Conservation (phyloP, 192 early-diverging fungal species). For the Helicostylum pulchrum region DNA sequence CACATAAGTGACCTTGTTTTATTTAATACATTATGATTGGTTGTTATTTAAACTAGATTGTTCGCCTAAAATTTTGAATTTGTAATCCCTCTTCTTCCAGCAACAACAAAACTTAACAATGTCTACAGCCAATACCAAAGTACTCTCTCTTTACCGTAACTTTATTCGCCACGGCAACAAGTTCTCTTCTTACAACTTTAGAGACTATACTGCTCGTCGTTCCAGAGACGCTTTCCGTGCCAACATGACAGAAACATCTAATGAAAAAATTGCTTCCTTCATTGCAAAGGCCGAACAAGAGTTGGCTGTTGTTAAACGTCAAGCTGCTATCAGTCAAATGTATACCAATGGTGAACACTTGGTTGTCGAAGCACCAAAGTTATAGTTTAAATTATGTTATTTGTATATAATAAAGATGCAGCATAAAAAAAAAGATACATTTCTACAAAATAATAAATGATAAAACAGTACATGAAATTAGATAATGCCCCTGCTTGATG, state of each 20-base stretch:
- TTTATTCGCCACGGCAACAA: conserved; percentile 70
- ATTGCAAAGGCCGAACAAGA: conserved; percentile 62
- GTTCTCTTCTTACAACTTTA: conserved; percentile 87
- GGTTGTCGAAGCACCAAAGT: conserved; percentile 56
- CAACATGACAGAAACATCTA: conserved; percentile 52
- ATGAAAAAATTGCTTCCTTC: conserved; percentile 48
- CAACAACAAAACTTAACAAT: conserved; percentile 21
- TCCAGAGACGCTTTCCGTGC: conserved; percentile 76
- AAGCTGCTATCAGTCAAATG: conserved; percentile 72
- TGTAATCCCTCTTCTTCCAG: conserved; percentile 9
- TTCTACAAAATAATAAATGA: too few species aligned
- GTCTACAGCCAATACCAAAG: conserved; percentile 46
- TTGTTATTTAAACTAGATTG: too few species aligned
- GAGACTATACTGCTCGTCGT: conserved; percentile 79
- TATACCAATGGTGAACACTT: conserved; percentile 63
- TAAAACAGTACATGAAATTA: too few species aligned
- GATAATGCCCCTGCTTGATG: too few species aligned
- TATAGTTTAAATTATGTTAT: too few species aligned
- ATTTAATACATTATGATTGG: too few species aligned
- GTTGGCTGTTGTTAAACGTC: conserved; percentile 71
- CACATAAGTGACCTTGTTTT: neutral
- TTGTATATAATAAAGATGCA: too few species aligned
- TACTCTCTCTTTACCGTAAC: conserved; percentile 72
- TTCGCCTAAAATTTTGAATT: neutral
- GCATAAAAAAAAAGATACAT: too few species aligned